Conservation (phyloP, 2,329 filamentous ascomycete species). For the Amphichorda felina region DNA sequence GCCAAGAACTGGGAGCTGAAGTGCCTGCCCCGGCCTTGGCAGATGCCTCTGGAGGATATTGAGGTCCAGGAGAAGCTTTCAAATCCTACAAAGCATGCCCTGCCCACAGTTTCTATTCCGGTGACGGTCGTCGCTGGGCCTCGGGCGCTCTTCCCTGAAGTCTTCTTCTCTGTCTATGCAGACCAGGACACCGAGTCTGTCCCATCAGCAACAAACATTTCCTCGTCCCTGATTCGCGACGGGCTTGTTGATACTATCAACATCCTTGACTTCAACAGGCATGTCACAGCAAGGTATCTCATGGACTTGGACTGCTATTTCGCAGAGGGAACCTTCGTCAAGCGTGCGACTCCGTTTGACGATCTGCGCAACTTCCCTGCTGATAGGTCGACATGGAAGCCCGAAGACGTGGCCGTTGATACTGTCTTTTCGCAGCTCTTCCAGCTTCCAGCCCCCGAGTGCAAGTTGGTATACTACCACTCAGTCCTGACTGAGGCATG, state of each 20-base stretch:
- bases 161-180: constrained; percentile 86
- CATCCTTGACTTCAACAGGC: constrained; percentile 83
- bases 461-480: constrained; percentile 96
- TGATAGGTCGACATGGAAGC: constrained; percentile 77
- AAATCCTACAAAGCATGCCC: constrained; percentile 57
- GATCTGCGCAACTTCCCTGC: constrained; percentile 60
- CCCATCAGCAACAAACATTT: constrained; percentile 62
- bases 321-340: constrained; percentile 78
- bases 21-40: constrained; percentile 57
- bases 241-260: constrained; percentile 87
- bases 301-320: constrained; percentile 96
- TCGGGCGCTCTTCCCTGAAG: constrained; percentile 75
- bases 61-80: constrained; percentile 48
- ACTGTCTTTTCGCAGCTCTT: constrained; percentile 94
- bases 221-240: constrained; percentile 76
- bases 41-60: constrained; percentile 47
- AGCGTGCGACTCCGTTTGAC: constrained; percentile 87
- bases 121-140: constrained; percentile 62
- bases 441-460: constrained; percentile 73
- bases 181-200: constrained; percentile 85
- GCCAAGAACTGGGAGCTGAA: constrained; percentile 62
- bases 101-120: constrained; percentile 68
- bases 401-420: constrained; percentile 94
- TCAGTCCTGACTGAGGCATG: constrained; percentile 89
- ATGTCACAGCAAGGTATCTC: constrained; percentile 73